A percentile compares a stretch with the other conserved stretches of the same genome.
These are phyloP conservation scores for Poa pratensis DNA, from an alignment of 176 grass and related monocot genomes.

Conservation along the genomic window DNA sequence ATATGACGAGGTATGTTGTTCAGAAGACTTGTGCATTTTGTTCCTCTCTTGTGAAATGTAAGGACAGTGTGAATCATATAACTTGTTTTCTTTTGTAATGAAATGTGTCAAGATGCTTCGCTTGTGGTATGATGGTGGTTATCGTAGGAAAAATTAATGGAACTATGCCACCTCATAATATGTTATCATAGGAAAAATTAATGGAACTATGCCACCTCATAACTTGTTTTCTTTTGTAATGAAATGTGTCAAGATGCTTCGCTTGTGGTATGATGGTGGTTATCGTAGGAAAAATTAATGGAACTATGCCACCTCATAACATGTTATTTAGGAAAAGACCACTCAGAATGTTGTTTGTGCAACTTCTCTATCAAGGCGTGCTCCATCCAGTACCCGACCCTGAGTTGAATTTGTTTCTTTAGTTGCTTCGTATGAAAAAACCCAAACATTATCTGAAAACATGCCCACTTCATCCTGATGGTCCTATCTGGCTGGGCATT, in stretches of 20 bases:
- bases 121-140: neutral
- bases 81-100: neutral
- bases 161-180: neutral
- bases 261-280: too few relatives aligned
- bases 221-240: too few relatives aligned
- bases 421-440: neutral
- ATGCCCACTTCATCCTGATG: neutral
- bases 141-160: neutral
- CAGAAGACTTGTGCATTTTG: neutral
- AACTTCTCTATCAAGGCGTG: neutral
- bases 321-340: neutral
- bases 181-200: too few relatives aligned
- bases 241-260: too few relatives aligned
- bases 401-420: neutral
- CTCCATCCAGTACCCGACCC: neutral
- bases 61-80: neutral
- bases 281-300: neutral
- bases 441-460: neutral
- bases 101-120: neutral
- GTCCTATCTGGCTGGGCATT: neutral
- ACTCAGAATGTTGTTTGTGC: neutral
- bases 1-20: constrained; percentile 78
- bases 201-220: too few relatives aligned
- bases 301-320: neutral
- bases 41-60: constrained; percentile 12